Percentiles rank a stretch among this genome's conserved stretches.
Evolutionary conservation across 1,284 basidiomycete species (phyloP).

Genomic region (Cryptococcus maquisensis): DNA sequence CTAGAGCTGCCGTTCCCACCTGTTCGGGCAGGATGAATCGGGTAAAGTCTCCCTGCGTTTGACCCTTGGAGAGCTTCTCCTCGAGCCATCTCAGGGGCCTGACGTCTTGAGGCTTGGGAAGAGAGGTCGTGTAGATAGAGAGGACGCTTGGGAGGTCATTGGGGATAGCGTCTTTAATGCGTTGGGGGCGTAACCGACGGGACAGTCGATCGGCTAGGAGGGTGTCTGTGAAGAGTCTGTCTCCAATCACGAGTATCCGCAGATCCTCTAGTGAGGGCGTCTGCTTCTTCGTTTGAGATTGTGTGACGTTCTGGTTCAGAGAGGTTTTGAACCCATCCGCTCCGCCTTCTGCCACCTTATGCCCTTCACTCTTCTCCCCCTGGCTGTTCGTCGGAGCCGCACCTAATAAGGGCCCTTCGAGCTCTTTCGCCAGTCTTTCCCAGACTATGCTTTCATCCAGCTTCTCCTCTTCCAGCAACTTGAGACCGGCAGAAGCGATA

Average conservation of each 20-base stretch:
- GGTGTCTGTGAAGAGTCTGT: constrained; percentile 85
- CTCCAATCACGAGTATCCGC: constrained; percentile 73
- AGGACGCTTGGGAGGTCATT: constrained; percentile 13
- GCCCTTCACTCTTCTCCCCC: not conserved
- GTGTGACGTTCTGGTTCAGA: not conserved
- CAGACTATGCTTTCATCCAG: constrained; percentile 24
- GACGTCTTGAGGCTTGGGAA: constrained; percentile 42
- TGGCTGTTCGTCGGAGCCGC: constrained; percentile 3
- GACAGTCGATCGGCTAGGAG: constrained; percentile 70
- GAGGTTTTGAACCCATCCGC: not conserved
- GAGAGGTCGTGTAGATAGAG: constrained; percentile 40
- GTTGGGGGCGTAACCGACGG: constrained; percentile 20
- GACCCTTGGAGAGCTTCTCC: constrained; percentile 19
- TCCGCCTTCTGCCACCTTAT: not conserved
- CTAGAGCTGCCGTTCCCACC: not conserved
- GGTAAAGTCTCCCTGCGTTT: constrained; percentile 14
- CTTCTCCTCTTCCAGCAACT: constrained; percentile 21
- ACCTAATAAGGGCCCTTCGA: constrained; percentile 38
- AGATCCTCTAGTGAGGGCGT: constrained; percentile 31
- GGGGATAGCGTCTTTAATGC: constrained; percentile 6
- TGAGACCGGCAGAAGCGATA: constrained; percentile 4
- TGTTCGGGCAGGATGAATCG: constrained; percentile 18
- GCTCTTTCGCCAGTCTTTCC: constrained; percentile 22
- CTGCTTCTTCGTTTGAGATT: not conserved
- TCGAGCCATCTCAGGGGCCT: constrained; percentile 43